Evolutionary conservation across 1,284 basidiomycete species (phyloP), one percentile per base, ranked within the genome.

Genomic region (Caloboletus inedulis): DNA sequence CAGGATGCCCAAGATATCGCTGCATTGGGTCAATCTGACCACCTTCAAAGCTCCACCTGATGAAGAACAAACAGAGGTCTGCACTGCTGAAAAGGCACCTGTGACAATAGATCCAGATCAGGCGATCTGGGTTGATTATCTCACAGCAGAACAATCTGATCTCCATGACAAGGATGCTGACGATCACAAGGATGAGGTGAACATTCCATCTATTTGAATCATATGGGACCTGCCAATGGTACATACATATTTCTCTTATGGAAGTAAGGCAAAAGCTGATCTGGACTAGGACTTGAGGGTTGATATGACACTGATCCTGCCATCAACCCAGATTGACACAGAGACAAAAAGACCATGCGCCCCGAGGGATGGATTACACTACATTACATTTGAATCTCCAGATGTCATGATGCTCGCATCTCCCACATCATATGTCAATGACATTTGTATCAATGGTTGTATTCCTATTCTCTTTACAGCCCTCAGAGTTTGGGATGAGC

Each of bases 371-470:
- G 37, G 36, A 5, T 25, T 44, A 9, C 6, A 12, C 14, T 8
- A 16, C 9, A 13, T 39, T 37, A 42, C 36, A 5, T 57, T 60
- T 2, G 9, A 62, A 12, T 4, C 40, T 6, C 30, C 12, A 23
- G 57, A 62, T 3, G 19, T 61, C 5, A 18, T 8, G 0, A 54
- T 62, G 40, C 49, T 61, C 0, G 35, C 21, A 0, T 54, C 52
- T 27, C 23, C 41, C 1, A 53, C 37, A 0, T 48, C 37, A 3
- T 39, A 39, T 2, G 7, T 61, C 21, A 61, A 59, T 6, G 47
- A 61, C 9, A 13, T 47, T 1, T 63, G 56, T 21, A 53, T 62
- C 31, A 62, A 62, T 7, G 43, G 51, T 8, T 59, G 52, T 29
- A 52, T 55, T 3, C 21, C 50, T 8, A 18, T 59, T 27, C 51